Evolutionary conservation across 2,329 filamentous ascomycete species (phyloP), one percentile per base, ranked within the genome.

Genomic region (Pestalotiopsis sp.): DNA sequence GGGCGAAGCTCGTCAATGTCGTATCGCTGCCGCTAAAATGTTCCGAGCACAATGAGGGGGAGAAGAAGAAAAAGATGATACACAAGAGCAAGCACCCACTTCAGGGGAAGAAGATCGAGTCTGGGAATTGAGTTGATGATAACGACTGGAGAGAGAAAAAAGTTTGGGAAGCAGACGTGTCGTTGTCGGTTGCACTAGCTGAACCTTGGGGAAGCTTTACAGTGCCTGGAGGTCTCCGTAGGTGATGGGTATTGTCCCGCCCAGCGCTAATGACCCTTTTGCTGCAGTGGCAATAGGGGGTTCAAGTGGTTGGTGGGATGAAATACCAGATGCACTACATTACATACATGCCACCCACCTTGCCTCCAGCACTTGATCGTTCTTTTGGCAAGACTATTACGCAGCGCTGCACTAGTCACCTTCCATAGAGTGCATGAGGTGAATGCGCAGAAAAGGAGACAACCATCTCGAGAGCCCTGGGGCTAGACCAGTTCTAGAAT

Each of bases 151-250:
- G 60, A 20, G 23, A 64, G 39, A 36, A 45, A 39, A 49, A 45
- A 64, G 27, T 38, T 52, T 45, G 23, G 41, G 7, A 39, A 12
- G 62, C 38, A 52, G 62, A 64, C 62, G 62, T 64, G 62, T 64
- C 62, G 62, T 52, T 64, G 62, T 64, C 62, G 62, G n/a, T 36
- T 63, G 20, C 25, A 12, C 25, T 39, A 39, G 36, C 60, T 63
- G 38, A 52, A 45, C 17, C 45, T 20, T 52, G 17, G 45, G 45
- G 45, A 20, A 23, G 45, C 45, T 52, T 9, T 52, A 52, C 45
- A 52, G 31, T 36, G 31, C 31, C 31, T 36, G 31, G 49, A 56
- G 17, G 17, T 56, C 49, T 23, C 13, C 17, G 14, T 52, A 52
- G 17, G 45, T 52, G 20, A 60, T 14, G 23, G n/a, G 11, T 60